These are phyloP conservation scores for Penicillium digitatum DNA, from an alignment of 2,329 filamentous ascomycete species.

Conservation along the genomic window DNA sequence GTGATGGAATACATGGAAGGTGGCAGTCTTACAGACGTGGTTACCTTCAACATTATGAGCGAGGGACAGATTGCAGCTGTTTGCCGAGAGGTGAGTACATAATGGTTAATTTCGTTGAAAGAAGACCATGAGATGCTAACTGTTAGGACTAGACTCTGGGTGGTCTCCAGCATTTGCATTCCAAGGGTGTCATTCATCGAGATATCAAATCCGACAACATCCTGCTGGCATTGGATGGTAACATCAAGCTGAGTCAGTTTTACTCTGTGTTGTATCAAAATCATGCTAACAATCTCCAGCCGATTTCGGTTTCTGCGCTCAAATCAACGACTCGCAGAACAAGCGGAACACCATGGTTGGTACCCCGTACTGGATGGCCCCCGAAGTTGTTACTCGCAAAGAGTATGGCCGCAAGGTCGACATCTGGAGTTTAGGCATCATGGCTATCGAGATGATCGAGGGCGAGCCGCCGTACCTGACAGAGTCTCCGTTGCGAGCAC, in stretches of 20 bases:
- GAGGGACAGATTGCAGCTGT: slow-evolving; percentile 96
- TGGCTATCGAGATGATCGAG: slow-evolving; percentile 99
- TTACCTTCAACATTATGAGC: slow-evolving; percentile 99
- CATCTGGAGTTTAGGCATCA: slow-evolving; percentile 97
- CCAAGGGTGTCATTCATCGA: slow-evolving; percentile 95
- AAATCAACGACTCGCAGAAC: slow-evolving; percentile 94
- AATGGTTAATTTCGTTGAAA: neutral
- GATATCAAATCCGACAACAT: slow-evolving; percentile 99
- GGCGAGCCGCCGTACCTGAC: slow-evolving; percentile 96
- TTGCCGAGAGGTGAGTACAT: slow-evolving; percentile 67
- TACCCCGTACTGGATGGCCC: slow-evolving; percentile 99
- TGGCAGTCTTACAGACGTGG: slow-evolving; percentile 93
- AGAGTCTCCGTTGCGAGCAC: slow-evolving; percentile 83
- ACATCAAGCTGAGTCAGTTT: slow-evolving; percentile 88
- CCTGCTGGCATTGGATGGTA: slow-evolving; percentile 84
- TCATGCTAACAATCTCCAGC: slow-evolving; percentile 51
- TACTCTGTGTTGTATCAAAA: neutral
- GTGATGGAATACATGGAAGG: slow-evolving; percentile 99
- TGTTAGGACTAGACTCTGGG: slow-evolving; percentile 61
- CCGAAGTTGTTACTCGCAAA: slow-evolving; percentile 93
- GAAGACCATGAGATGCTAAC: slow-evolving; percentile 13
- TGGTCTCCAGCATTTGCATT: slow-evolving; percentile 91
- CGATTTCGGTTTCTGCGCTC: slow-evolving; percentile 97
- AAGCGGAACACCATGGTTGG: slow-evolving; percentile 99
- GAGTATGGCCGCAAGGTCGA: slow-evolving; percentile 98